Conservation (phyloP, 257 asterid genomes). For the Solanum okadae region DNA sequence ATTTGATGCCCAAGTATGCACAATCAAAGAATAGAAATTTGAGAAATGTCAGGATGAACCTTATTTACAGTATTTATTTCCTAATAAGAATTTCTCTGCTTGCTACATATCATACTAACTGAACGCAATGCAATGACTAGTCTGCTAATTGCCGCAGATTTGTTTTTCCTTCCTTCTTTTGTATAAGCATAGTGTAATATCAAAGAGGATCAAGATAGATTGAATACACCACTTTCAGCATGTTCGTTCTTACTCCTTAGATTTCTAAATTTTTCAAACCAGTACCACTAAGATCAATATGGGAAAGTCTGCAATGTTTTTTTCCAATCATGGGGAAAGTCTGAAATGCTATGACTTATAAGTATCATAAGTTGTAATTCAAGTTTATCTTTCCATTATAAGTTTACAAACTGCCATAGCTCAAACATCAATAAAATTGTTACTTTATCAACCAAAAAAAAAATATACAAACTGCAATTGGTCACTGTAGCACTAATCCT, state of each 20-base stretch:
- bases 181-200: background rate
- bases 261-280: background rate
- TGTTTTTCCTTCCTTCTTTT: background rate
- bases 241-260: background rate
- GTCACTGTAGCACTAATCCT: background rate
- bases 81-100: background rate
- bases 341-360: background rate
- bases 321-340: background rate
- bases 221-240: background rate
- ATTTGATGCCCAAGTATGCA: background rate
- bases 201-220: background rate
- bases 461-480: background rate
- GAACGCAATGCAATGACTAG: background rate
- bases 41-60: background rate
- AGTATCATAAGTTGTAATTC: background rate
- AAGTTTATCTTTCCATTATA: background rate
- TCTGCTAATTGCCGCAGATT: background rate
- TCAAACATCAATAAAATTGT: background rate
- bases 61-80: background rate
- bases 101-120: background rate
- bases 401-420: background rate
- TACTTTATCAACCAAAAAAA: background rate
- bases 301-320: background rate
- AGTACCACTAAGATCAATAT: background rate
- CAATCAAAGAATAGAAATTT: background rate